Evolutionary conservation across 23 red algal species (phyloP).

Genomic region (Pyropia haitanensis): DNA sequence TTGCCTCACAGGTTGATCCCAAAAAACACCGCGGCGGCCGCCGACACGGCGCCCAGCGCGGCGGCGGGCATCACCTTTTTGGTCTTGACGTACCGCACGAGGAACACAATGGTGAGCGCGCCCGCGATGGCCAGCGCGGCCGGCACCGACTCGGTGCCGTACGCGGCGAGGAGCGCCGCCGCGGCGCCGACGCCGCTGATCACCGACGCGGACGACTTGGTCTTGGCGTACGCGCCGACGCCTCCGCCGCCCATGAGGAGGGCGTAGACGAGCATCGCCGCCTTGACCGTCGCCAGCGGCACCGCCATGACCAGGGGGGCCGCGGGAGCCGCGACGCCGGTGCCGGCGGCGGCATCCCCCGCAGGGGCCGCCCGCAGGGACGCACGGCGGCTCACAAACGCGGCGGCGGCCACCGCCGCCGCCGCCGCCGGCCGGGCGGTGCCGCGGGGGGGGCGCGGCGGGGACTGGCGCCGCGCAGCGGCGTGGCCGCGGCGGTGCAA

Average conservation of each 20-base stretch:
- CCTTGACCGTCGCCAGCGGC: no score
- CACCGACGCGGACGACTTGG: constrained; percentile 35
- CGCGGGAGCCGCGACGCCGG: no score
- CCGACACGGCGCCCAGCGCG: constrained; percentile 50
- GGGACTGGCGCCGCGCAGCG: no score
- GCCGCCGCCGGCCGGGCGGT: no score
- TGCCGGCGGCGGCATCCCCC: no score
- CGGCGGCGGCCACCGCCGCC: no score
- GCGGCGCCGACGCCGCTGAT: constrained; percentile 56
- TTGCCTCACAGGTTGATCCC: no score
- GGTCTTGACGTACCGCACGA: constrained; percentile 70
- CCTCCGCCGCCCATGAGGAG: constrained; percentile 58
- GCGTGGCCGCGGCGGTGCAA: no score
- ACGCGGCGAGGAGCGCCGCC: constrained; percentile 47
- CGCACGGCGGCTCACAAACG: no score
- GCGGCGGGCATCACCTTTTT: constrained; percentile 84
- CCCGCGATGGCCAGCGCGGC: constrained; percentile 47
- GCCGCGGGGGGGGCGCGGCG: no score
- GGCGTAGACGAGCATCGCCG: constrained; percentile 27
- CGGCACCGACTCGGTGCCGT: constrained; percentile 36
- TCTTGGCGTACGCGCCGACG: constrained; percentile 48
- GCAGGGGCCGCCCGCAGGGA: no score
- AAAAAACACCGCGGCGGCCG: constrained; percentile 58
- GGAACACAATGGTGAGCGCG: constrained; percentile 59
- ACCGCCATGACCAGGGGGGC: no score